These are phyloP conservation scores for Maudiozyma barnettii DNA, from an alignment of 805 yeast species.

Conservation along the genomic window DNA sequence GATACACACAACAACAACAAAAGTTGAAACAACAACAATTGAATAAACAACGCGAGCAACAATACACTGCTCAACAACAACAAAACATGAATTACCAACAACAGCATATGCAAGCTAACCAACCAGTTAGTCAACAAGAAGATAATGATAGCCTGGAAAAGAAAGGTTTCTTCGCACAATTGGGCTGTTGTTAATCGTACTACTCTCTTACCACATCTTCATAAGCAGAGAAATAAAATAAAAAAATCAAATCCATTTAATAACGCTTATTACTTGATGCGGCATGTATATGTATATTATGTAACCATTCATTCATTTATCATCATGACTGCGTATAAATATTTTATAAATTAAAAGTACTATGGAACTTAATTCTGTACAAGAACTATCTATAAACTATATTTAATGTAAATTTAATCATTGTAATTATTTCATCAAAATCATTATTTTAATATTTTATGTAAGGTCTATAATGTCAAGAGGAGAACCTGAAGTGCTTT, in stretches of 20 bases:
- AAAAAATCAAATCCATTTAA: not conserved
- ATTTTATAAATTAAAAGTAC: not conserved
- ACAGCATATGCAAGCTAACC: constrained; percentile 5
- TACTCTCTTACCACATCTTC: not conserved
- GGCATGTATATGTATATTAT: not conserved
- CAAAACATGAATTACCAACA: constrained; percentile 3
- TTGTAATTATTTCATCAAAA: not conserved
- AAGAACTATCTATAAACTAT: not conserved
- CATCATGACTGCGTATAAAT: not conserved
- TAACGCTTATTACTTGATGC: not conserved
- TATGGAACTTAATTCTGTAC: not conserved
- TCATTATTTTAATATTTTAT: not conserved
- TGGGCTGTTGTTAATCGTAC: constrained; percentile 26
- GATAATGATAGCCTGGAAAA: constrained; percentile 13
- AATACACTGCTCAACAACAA: constrained; percentile 7
- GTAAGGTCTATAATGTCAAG: constrained; percentile 16
- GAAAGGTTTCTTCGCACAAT: constrained; percentile 28
- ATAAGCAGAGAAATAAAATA: not conserved
- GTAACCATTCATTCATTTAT: not conserved
- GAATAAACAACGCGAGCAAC: constrained; percentile 8
- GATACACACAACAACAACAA: constrained; percentile 28
- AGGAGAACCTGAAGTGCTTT: not conserved
- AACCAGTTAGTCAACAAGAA: constrained; percentile 9
- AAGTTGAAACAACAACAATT: constrained; percentile 8
- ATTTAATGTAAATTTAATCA: not conserved